Evolutionary conservation across 257 asterid genomes (phyloP), one percentile per base, ranked within the genome.

Genomic region (Solanum acaule): DNA sequence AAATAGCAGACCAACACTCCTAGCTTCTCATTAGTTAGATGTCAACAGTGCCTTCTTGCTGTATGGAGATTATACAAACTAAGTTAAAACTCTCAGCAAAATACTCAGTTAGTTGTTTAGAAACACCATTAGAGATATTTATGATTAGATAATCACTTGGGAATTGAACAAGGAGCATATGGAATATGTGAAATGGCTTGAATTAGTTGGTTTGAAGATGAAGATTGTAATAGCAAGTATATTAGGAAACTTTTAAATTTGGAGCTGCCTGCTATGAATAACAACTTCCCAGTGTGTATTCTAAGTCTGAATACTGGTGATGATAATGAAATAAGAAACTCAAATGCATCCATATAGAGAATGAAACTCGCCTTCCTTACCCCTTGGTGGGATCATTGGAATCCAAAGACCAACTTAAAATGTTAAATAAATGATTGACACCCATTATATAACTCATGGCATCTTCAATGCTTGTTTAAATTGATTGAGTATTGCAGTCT

Each of bases 391-490:
- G 91, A 76, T n/a, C 86, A 44, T 63, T 33, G 29, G 91, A 84
- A 92, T 49, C 70, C 83, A 75, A 75, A 81, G n/a, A 38, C 90
- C 86, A 91, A 88, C 89, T 82, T 77, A 81, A 56, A 89, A 49
- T 73, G 72, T 67, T 89, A 87, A 33, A 88, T 65, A 75, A 86
- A 88, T 31, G 83, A 85, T 63, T 59, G 67, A 79, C 44, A 18
- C 35, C 63, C 27, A 63, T 10, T 34, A 59, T 23, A 6, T 35
- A 35, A 35, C 38, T 35, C 38, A 6, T 35, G 38, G 38, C 38
- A 35, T 35, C 38, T 35, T 35, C 38, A 35, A 35, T 35, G 38
- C 38, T 35, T 35, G 38, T 35, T 35, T 35, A 35, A 35, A 35
- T 35, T 35, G 38, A 35, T 35, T 6, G 38, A 35, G 38, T 35